A percentile compares a stretch with the other conserved stretches of the same genome.
Evolutionary conservation across 148 eudicot species (phyloP).

Genomic region (Cornus florida): DNA sequence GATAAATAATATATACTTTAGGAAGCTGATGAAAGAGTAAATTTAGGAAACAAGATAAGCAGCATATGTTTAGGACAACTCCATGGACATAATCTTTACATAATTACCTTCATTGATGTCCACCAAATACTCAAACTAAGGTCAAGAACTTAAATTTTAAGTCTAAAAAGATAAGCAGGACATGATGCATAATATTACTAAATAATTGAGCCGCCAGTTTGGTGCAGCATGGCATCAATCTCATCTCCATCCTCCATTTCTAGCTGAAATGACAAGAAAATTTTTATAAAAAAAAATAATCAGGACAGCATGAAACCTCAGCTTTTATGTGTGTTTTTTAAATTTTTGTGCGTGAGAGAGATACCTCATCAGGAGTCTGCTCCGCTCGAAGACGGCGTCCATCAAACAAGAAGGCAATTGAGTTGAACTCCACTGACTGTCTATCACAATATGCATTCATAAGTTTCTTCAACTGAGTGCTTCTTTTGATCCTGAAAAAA

Average conservation of each 20-base stretch:
- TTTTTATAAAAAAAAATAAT: neutral
- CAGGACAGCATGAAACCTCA: neutral
- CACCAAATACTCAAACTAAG: neutral
- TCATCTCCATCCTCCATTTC: conserved; percentile 74
- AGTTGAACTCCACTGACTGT: conserved; percentile 54
- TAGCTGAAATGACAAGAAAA: conserved; percentile 36
- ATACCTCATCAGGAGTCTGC: conserved; percentile 74
- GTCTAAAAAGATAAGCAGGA: neutral
- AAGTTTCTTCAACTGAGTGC: conserved; percentile 64
- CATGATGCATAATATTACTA: neutral
- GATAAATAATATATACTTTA: too few species aligned
- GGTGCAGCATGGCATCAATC: conserved; percentile 72
- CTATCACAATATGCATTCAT: conserved; percentile 72
- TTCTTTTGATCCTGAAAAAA: conserved; percentile 59
- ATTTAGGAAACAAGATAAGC: neutral
- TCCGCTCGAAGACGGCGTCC: conserved; percentile 60
- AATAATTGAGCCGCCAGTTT: conserved; percentile 49
- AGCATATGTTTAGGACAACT: neutral
- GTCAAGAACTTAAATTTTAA: conserved; percentile 4
- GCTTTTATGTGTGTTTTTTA: neutral
- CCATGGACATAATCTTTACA: neutral
- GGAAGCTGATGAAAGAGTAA: neutral
- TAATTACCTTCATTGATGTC: neutral
- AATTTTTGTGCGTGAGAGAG: neutral
- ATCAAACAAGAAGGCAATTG: conserved; percentile 65